phyloP scores from a whole-genome alignment of 805 yeast species.

The Tetrapisispora iriomotensis region DNA sequence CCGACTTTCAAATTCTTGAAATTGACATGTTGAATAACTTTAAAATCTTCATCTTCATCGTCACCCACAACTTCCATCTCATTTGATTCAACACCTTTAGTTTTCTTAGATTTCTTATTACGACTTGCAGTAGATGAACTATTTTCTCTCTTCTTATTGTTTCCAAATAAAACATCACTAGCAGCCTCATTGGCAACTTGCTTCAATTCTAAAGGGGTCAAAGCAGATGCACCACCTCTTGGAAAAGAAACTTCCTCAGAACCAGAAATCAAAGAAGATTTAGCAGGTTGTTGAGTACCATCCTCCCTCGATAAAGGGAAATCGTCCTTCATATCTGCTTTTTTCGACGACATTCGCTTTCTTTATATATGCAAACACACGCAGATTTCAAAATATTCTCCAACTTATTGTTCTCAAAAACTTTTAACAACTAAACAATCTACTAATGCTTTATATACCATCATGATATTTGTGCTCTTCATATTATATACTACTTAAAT shows the following conservation, averaged over 20 bases:
- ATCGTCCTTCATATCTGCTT: slow-evolving; percentile 43
- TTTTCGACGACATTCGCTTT: slow-evolving; percentile 18
- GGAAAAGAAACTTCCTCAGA: slow-evolving; percentile 54
- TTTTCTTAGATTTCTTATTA: slow-evolving; percentile 36
- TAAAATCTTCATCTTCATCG: slow-evolving; percentile 26
- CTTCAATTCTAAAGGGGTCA: slow-evolving; percentile 83
- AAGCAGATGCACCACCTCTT: slow-evolving; percentile 86
- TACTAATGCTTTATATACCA: too few relatives aligned
- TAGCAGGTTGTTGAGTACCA: slow-evolving; percentile 30
- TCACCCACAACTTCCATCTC: slow-evolving; percentile 9
- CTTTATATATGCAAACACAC: too few relatives aligned
- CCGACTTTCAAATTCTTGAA: slow-evolving; percentile 63
- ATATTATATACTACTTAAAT: too few relatives aligned
- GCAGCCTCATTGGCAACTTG: slow-evolving; percentile 90
- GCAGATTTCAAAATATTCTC: too few relatives aligned
- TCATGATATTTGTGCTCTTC: too few relatives aligned
- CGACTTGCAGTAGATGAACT: slow-evolving; percentile 12
- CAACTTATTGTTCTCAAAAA: too few relatives aligned
- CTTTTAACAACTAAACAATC: too few relatives aligned
- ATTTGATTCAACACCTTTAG: slow-evolving; percentile 17
- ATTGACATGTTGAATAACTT: slow-evolving; percentile 48
- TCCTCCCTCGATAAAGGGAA: slow-evolving; percentile 35
- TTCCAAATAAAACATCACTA: slow-evolving; percentile 68
- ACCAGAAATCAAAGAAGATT: slow-evolving; percentile 30
- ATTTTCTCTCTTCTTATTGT: slow-evolving; percentile 9